Conservation (phyloP, 345 rosid genomes). For the Cardiospermum halicacabum region DNA sequence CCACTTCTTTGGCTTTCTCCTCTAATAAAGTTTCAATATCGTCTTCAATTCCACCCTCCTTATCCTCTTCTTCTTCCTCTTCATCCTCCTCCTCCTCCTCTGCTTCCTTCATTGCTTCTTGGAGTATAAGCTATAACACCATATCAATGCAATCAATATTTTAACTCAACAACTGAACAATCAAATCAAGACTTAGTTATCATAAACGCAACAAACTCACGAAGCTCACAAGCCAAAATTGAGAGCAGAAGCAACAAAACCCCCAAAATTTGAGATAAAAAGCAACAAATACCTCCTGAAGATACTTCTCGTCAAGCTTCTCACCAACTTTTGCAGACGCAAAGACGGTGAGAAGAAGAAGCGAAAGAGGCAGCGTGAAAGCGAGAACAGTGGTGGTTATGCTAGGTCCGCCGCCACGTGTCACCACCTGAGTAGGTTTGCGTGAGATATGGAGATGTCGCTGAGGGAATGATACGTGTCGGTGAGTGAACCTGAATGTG, state of each 20-base stretch:
- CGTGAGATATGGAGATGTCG: slow-evolving; percentile 20
- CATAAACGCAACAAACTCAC: background rate
- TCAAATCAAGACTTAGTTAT: background rate
- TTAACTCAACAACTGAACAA: background rate
- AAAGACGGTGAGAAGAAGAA: slow-evolving; percentile 59
- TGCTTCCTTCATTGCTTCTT: slow-evolving; percentile 55
- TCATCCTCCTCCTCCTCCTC: slow-evolving; percentile 31
- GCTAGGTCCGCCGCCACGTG: slow-evolving; percentile 66
- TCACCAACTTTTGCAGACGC: slow-evolving; percentile 63
- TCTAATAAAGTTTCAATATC: slow-evolving; percentile 31
- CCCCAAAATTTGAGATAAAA: background rate
- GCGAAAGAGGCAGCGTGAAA: slow-evolving; percentile 60
- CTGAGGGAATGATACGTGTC: slow-evolving; percentile 5
- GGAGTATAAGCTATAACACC: slow-evolving; percentile 47
- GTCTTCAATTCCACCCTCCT: slow-evolving; percentile 17
- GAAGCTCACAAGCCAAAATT: background rate
- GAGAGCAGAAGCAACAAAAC: background rate
- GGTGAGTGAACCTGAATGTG: slow-evolving; percentile 2
- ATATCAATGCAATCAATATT: background rate
- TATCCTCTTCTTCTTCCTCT: slow-evolving; percentile 21
- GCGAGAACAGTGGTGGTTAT: slow-evolving; percentile 58
- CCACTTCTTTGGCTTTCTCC: slow-evolving; percentile 45
- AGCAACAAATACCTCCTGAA: slow-evolving; percentile 57
- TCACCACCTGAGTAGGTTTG: slow-evolving; percentile 26
- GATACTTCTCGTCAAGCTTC: slow-evolving; percentile 60